A percentile compares a stretch with the other conserved stretches of the same genome.
Evolutionary conservation across 352 stramenopile genomes (phyloP).

Genomic region (Peronospora destructor): DNA sequence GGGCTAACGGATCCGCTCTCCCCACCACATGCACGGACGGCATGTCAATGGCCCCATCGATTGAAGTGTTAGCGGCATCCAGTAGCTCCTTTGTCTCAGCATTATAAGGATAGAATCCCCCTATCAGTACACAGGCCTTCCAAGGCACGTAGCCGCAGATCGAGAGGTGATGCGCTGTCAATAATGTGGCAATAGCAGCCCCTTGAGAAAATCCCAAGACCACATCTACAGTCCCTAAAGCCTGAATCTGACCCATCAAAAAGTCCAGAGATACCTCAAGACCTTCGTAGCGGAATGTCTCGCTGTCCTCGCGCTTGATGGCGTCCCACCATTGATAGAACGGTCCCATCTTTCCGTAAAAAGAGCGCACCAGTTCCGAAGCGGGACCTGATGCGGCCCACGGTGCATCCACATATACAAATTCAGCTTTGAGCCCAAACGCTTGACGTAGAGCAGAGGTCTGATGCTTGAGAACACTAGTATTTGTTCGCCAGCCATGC

Average conservation of each 20-base stretch:
- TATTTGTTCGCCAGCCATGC: constrained; percentile 74
- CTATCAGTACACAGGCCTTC: constrained; percentile 57
- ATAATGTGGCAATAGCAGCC: constrained; percentile 41
- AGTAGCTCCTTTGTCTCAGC: constrained; percentile 47
- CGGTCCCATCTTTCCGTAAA: constrained; percentile 47
- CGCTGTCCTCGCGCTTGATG: constrained; percentile 26
- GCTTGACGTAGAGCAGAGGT: constrained; percentile 47
- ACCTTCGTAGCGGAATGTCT: constrained; percentile 48
- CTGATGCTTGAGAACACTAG: constrained; percentile 51
- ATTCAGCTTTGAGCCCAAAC: constrained; percentile 47
- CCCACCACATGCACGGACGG: constrained; percentile 67
- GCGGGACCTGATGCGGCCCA: constrained; percentile 48
- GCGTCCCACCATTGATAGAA: constrained; percentile 82
- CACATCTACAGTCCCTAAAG: constrained; percentile 47
- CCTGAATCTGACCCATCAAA: constrained; percentile 41
- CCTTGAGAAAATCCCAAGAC: constrained; percentile 74
- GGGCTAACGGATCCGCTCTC: constrained; percentile 34
- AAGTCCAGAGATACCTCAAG: constrained; percentile 59
- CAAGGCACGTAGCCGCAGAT: constrained; percentile 42
- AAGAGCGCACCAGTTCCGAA: constrained; percentile 49
- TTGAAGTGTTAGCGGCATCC: constrained; percentile 27
- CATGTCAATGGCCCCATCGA: constrained; percentile 38
- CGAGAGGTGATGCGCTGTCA: constrained; percentile 56
- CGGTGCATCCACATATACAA: constrained; percentile 63
- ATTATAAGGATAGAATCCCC: constrained; percentile 47